Evolutionary conservation across 129 eudicot species (phyloP).

Genomic region (Gnaphalium uliginosum): DNA sequence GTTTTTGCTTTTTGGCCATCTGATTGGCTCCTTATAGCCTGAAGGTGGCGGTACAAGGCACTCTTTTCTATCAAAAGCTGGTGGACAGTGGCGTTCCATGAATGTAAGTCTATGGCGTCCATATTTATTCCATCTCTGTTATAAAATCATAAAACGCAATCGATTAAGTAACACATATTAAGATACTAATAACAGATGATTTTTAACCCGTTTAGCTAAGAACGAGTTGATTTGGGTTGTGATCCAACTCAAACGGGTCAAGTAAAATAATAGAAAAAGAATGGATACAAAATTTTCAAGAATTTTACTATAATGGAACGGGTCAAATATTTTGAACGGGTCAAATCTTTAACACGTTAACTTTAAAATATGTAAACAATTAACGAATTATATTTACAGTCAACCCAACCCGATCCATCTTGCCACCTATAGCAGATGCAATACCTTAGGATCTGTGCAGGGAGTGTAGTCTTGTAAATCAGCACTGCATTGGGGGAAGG

Average conservation of each 20-base stretch:
- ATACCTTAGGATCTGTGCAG: slow-evolving; percentile 94
- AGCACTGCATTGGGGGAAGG: slow-evolving; percentile 69
- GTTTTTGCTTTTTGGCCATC: slow-evolving; percentile 96
- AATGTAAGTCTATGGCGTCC: slow-evolving; percentile 82
- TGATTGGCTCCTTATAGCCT: slow-evolving; percentile 89
- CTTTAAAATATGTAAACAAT: not conserved
- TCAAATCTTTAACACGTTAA: not conserved
- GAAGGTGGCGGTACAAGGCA: slow-evolving; percentile 95
- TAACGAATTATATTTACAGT: not conserved
- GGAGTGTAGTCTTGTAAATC: slow-evolving; percentile 93
- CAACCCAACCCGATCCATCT: slow-evolving; percentile 10
- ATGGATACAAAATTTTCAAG: not conserved
- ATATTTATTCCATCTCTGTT: slow-evolving; percentile 93
- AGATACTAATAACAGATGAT: not conserved
- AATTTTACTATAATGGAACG: not conserved
- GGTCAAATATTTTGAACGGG: not conserved
- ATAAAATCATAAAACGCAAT: slow-evolving; percentile 9
- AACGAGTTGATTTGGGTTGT: not conserved
- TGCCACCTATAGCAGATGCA: not conserved
- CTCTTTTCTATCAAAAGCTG: slow-evolving; percentile 82
- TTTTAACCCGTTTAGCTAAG: slow-evolving; percentile 8
- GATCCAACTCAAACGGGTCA: not conserved
- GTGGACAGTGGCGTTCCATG: slow-evolving; percentile 97
- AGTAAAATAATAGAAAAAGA: not conserved
- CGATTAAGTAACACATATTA: not conserved